Percentiles rank a stretch among this genome's conserved stretches.
Evolutionary conservation across 768 basidiomycete species (phyloP).

Genomic region (Megacollybia marginata): DNA sequence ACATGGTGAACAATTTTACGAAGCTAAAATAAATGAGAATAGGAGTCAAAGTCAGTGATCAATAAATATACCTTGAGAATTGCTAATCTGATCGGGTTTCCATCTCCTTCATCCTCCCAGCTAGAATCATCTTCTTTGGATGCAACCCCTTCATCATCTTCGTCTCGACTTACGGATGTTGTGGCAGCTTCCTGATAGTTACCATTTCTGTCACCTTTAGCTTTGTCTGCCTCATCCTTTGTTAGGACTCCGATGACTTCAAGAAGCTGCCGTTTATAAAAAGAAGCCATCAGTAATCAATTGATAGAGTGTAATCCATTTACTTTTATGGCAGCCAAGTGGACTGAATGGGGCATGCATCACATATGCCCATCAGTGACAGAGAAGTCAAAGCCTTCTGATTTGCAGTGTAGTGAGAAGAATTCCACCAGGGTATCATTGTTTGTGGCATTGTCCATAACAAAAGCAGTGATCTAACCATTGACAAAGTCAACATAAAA

Average conservation of each 20-base stretch:
- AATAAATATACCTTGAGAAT: background rate
- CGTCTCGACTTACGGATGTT: too few species aligned
- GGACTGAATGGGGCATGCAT: constrained; percentile 20
- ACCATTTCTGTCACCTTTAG: too few species aligned
- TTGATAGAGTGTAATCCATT: too few species aligned
- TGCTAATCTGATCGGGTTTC: background rate
- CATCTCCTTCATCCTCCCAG: background rate
- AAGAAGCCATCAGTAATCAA: background rate
- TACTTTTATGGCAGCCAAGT: constrained; percentile 19
- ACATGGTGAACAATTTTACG: constrained; percentile 17
- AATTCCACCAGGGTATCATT: constrained; percentile 13
- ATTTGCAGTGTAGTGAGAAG: too few species aligned
- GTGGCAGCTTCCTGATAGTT: too few species aligned
- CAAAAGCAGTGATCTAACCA: constrained; percentile 9
- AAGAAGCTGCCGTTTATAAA: constrained; percentile 15
- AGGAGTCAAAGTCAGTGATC: background rate
- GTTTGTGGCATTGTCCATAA: constrained; percentile 13
- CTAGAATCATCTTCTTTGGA: constrained; percentile 9
- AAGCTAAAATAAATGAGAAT: constrained; percentile 10
- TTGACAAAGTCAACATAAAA: background rate
- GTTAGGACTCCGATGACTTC: constrained; percentile 21
- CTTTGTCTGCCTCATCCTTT: too few species aligned
- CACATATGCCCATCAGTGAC: constrained; percentile 9
- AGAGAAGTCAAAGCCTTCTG: constrained; percentile 8
- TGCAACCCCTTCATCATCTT: too few species aligned